phyloP scores from a whole-genome alignment of 495 filamentous ascomycete species.

The Opeltia flavorubescens region DNA sequence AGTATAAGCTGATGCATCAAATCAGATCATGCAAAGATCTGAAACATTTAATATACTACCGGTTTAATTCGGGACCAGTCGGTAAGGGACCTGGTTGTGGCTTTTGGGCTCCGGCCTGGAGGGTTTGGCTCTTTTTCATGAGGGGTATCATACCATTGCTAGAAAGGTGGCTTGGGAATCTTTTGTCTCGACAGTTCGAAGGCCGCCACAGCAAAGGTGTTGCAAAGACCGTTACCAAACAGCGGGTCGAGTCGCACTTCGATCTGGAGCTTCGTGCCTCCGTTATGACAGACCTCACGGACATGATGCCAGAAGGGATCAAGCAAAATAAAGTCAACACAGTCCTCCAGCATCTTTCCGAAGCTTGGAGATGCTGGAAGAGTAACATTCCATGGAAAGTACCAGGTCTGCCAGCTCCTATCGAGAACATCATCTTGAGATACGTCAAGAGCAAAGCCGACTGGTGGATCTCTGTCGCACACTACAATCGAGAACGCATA shows the following conservation, averaged over 20 bases:
- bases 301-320: slow-evolving; percentile 99
- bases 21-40: slow-evolving; percentile 98
- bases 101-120: slow-evolving; percentile 98
- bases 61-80: slow-evolving; percentile 95
- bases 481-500: slow-evolving; percentile 97
- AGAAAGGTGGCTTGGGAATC: slow-evolving; percentile 94
- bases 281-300: slow-evolving; percentile 97
- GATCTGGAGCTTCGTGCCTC: slow-evolving; percentile 95
- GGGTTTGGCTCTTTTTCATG: slow-evolving; percentile 99
- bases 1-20: slow-evolving; percentile 99
- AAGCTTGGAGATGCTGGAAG: slow-evolving; percentile 99
- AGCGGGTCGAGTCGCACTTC: slow-evolving; percentile 97
- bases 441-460: slow-evolving; percentile 99
- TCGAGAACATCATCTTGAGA: slow-evolving; percentile 95
- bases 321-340: slow-evolving; percentile 99
- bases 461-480: slow-evolving; percentile 98
- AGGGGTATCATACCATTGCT: slow-evolving; percentile 93
- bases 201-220: slow-evolving; percentile 98
- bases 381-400: slow-evolving; percentile 99
- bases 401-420: slow-evolving; percentile 85
- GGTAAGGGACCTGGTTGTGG: slow-evolving; percentile 97
- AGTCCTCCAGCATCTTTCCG: slow-evolving; percentile 89
- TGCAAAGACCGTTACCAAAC: slow-evolving; percentile 98
- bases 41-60: slow-evolving; percentile 98
- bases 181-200: slow-evolving; percentile 95